Evolutionary conservation across 192 early-diverging fungal genomes (phyloP), one percentile per base, ranked within the genome.

Genomic region (Coemansia sp.): DNA sequence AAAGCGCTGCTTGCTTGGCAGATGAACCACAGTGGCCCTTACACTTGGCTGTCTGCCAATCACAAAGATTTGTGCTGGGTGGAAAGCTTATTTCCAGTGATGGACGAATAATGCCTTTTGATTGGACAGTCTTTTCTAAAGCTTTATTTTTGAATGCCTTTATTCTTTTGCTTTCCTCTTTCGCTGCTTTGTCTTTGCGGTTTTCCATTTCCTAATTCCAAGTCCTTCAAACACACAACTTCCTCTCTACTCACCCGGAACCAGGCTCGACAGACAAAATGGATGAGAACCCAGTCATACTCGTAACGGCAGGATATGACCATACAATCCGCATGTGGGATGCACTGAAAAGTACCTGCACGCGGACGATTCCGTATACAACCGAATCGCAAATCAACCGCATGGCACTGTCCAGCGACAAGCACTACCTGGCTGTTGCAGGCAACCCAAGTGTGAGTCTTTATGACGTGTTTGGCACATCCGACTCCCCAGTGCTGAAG

Each of bases 291-390:
- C 75, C 82, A 10, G 82, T 79, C 12, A 74, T 84, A 43, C 68
- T 84, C 2, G 76, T 76, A 20, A 79, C 82, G 7, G 82, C 75
- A 2, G 82, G 82, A 12, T 84, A 84, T 48, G 82, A 84, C 77
- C 70, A 84, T 66, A 76, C 77, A 58, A 79, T 84, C 54, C 74
- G 77, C 39, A 79, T 84, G 82, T 84, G 82, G 82, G 82, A 84
- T 65, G 82, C 82, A 48, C 74, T 76, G 40, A 84, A 84, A 51
- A 79, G 77, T 69, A 75, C 76, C 38, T 84, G 82, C 61, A 84
- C 74, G 13, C 76, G 77, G 53, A 70, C 74, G 13, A 84, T 84
- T 73, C 73, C 67, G 13, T 79, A 76, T 71, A 84, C 75, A 54
- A 72, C 71, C 5, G 82, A 84, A 44, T 74, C 76, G 32, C 77